Base-by-base conservation (phyloP, 208 protist genomes). In the Lotmaria passim region DNA sequence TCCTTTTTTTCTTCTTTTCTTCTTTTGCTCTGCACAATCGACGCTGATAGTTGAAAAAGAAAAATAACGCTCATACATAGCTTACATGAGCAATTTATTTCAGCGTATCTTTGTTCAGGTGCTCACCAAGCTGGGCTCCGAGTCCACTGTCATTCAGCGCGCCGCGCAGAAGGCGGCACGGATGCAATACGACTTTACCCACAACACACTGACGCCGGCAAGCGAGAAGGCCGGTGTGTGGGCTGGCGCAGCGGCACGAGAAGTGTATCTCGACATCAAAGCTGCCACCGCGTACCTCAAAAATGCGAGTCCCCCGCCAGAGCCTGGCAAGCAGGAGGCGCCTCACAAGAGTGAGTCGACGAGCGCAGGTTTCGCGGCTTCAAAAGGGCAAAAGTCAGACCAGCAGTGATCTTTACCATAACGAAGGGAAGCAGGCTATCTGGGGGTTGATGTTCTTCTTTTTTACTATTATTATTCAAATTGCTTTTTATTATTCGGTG, bases 161-260 rank as follows among this genome's bases (percentile, higher is more conserved):
- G 70, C 76, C 3, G 90, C 90, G 3, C 50, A 76, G 50, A 83
- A 81, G 41, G 83, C 85, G 2, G 85, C 78, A 5, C 79, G 77
- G 6, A 34, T 79, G 43, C 74, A 91, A 44, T 68, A 48, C 46
- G 31, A 78, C 33, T 67, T 77, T 24, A 64, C 63, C 12, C 26
- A 4, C n/a, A 38, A 39, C 30, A 64, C 23, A n/a, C 19, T 64
- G n/a, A 31, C 31, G 0, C 59, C 59, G 7, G 59, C 59, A 1
- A 47, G 71, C 17, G 77, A 89, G 51, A 82, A 84, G 60, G 51
- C 81, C 11, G 79, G 75, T 5, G 33, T 93, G 12, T 95, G 85
- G 85, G 44, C 70, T 26, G 73, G 79, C 46, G 87, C 83, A 8
- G 73, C 81, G 3, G 81, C 75, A 23, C 63, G 67, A 24, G 90